Evolutionary conservation across 2,329 filamentous ascomycete species (phyloP).

Genomic region (Ophiosphaerella herpotricha): DNA sequence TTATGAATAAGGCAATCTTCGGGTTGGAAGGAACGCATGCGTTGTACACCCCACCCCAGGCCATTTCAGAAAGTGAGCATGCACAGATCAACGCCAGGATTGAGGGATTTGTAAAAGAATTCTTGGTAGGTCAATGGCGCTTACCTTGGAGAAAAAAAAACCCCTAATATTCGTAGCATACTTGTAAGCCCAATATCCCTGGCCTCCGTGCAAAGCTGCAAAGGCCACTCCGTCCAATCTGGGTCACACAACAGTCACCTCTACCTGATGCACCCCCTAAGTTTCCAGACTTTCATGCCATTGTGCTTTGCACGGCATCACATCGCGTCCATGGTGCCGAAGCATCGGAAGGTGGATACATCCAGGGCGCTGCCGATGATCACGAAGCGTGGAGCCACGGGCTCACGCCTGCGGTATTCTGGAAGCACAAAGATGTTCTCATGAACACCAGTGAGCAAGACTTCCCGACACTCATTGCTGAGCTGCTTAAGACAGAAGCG

Average conservation of each 20-base stretch:
- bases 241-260: slow-evolving; percentile 73
- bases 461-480: slow-evolving; percentile 57
- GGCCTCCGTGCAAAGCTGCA: slow-evolving; percentile 60
- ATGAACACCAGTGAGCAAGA: slow-evolving; percentile 69
- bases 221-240: slow-evolving; percentile 77
- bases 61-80: slow-evolving; percentile 75
- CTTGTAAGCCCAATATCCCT: slow-evolving; percentile 63
- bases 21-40: slow-evolving; percentile 59
- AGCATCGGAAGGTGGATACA: slow-evolving; percentile 73
- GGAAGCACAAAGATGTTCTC: slow-evolving; percentile 67
- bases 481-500: slow-evolving; percentile 41
- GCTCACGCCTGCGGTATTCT: slow-evolving; percentile 79
- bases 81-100: slow-evolving; percentile 73
- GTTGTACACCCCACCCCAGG: slow-evolving; percentile 72
- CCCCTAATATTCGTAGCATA: slow-evolving; percentile 47
- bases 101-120: slow-evolving; percentile 58
- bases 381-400: slow-evolving; percentile 89
- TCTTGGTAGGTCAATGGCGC: slow-evolving; percentile 45
- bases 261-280: slow-evolving; percentile 52
- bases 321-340: slow-evolving; percentile 71
- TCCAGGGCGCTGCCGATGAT: slow-evolving; percentile 94
- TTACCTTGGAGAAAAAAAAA: not conserved
- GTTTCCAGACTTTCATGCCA: slow-evolving; percentile 66
- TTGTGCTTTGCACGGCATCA: slow-evolving; percentile 87
- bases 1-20: slow-evolving; percentile 81